These are phyloP conservation scores for Eleusine indica DNA, from an alignment of 176 grass and related monocot species.

Conservation along the genomic window DNA sequence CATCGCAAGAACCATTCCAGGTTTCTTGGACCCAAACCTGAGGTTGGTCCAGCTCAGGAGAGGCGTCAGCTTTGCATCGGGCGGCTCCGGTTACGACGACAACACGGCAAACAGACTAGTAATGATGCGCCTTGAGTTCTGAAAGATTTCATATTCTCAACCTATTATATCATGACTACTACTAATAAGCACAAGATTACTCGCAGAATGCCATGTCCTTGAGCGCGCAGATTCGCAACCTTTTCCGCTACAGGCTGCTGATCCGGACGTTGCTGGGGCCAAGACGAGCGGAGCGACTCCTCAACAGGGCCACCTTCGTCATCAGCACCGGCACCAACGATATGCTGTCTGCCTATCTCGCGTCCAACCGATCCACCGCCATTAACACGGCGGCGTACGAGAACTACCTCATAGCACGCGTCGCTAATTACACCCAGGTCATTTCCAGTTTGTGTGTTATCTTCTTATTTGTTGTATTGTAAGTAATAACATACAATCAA, in stretches of 20 bases:
- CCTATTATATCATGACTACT: too few species aligned
- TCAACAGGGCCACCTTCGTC: constrained; percentile 62
- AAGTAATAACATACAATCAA: too few species aligned
- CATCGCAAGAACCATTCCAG: constrained; percentile 53
- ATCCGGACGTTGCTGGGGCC: constrained; percentile 48
- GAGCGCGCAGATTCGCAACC: constrained; percentile 49
- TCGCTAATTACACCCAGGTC: constrained; percentile 66
- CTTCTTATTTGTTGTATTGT: too few species aligned
- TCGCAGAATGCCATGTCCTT: constrained; percentile 58
- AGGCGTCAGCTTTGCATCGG: constrained; percentile 75
- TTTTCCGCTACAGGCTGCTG: constrained; percentile 59
- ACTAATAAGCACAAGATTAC: too few species aligned
- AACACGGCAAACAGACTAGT: constrained; percentile 59
- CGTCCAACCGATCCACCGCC: constrained; percentile 37
- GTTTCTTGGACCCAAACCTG: constrained; percentile 55
- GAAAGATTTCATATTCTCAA: too few species aligned
- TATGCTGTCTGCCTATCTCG: constrained; percentile 42
- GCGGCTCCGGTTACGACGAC: constrained; percentile 68
- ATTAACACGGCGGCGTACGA: constrained; percentile 42
- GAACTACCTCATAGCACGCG: constrained; percentile 50
- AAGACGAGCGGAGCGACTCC: constrained; percentile 50
- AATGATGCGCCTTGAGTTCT: background rate
- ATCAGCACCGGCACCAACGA: constrained; percentile 68
- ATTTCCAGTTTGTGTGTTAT: background rate
- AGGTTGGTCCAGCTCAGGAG: constrained; percentile 44